A percentile compares a stretch with the other conserved stretches of the same genome.
These are phyloP conservation scores for Lycium ferocissimum DNA, from an alignment of 257 asterid genomes.

Conservation along the genomic window DNA sequence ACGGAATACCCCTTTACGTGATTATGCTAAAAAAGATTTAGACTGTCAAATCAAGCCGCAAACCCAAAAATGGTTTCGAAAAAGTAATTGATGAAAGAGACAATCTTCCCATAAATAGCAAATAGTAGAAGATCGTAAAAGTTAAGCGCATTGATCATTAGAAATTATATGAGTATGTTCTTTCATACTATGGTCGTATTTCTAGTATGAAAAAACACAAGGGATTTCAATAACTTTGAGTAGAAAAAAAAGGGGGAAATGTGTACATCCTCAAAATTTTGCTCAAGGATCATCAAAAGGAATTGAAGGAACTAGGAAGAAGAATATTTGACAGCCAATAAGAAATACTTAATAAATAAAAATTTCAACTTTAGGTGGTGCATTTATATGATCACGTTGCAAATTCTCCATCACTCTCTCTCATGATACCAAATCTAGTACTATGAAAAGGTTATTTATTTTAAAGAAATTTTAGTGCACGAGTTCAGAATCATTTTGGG, in stretches of 20 bases:
- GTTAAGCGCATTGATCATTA: background rate
- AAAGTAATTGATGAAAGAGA: background rate
- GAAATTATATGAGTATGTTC: too few species aligned
- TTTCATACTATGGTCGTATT: too few species aligned
- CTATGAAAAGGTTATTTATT: constrained; percentile 22
- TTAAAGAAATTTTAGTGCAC: constrained; percentile 32
- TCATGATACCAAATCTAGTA: constrained; percentile 43
- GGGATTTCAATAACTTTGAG: background rate
- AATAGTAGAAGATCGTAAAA: background rate
- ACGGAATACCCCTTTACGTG: background rate
- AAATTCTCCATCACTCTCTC: constrained; percentile 30
- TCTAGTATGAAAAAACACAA: too few species aligned
- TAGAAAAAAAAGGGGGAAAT: too few species aligned
- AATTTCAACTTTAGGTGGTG: background rate
- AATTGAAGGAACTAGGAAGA: background rate
- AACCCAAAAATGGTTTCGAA: background rate
- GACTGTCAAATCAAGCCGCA: background rate
- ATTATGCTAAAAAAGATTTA: background rate
- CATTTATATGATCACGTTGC: constrained; percentile 34
- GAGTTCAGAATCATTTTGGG: background rate
- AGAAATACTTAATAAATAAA: background rate
- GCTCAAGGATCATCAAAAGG: background rate
- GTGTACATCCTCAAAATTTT: too few species aligned
- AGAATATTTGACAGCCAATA: background rate
- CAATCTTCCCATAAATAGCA: constrained; percentile 20